These are phyloP conservation scores for Syzygium syzygioides DNA, from an alignment of 441 rosid species.

Conservation along the genomic window DNA sequence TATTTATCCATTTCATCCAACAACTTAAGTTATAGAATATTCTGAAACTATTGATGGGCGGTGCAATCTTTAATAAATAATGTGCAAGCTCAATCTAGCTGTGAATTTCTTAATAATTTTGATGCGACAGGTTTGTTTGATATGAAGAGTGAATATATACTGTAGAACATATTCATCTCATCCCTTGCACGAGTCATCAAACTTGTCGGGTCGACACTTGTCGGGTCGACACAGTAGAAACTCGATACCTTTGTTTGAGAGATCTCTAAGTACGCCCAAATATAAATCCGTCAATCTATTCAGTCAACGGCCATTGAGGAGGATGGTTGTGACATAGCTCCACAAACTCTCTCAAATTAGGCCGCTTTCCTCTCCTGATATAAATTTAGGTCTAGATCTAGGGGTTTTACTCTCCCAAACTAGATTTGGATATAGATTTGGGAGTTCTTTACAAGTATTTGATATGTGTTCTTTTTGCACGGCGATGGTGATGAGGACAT, in stretches of 20 bases:
- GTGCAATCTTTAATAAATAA: background rate
- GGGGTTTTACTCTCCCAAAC: no score
- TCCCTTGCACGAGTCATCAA: background rate
- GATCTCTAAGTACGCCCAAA: background rate
- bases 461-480: no score
- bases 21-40: background rate
- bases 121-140: background rate
- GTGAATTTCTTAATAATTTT: background rate
- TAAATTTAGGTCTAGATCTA: no score
- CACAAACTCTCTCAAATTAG: no score
- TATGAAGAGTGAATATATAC: background rate
- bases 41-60: background rate
- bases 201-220: background rate
- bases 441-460: no score
- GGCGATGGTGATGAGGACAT: no score
- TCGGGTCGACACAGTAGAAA: background rate
- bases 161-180: background rate
- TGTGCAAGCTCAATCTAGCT: background rate
- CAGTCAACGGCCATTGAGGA: background rate
- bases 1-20: background rate
- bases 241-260: background rate
- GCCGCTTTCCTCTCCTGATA: no score
- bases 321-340: no score
- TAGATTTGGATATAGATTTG: no score
- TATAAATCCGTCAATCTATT: background rate